A percentile compares a stretch with the other conserved stretches of the same genome.
Evolutionary conservation across 2,329 filamentous ascomycete species (phyloP).

Genomic region (Cytospora chrysosperma): DNA sequence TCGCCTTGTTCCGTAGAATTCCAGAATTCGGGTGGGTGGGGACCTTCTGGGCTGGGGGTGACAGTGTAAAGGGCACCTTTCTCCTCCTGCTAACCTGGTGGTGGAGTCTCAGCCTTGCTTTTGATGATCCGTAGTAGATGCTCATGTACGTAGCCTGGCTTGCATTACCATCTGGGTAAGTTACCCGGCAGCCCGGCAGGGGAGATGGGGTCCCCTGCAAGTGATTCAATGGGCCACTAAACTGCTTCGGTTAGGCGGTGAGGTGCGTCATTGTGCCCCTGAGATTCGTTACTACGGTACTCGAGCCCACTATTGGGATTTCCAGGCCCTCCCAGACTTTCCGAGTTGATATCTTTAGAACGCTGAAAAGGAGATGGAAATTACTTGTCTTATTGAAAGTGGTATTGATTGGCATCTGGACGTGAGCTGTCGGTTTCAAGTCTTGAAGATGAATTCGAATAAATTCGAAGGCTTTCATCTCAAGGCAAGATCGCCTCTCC

Average conservation of each 20-base stretch:
- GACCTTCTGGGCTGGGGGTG: not conserved
- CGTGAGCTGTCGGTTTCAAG: not conserved
- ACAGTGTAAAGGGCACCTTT: not conserved
- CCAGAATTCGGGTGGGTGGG: not conserved
- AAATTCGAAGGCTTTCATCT: not conserved
- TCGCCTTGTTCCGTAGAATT: not conserved
- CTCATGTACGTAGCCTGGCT: not conserved
- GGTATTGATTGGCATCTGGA: not conserved
- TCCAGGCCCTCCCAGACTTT: not conserved
- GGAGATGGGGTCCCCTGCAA: not conserved
- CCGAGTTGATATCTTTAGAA: slow-evolving; percentile 18
- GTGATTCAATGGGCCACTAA: slow-evolving; percentile 1
- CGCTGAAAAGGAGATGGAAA: slow-evolving; percentile 16
- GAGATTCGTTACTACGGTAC: not conserved
- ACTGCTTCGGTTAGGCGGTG: slow-evolving; percentile 14
- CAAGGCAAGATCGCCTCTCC: not conserved
- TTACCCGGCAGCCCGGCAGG: not conserved
- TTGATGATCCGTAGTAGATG: not conserved
- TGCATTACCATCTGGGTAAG: not conserved
- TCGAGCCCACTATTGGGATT: slow-evolving; percentile 9
- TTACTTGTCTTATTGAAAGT: not conserved
- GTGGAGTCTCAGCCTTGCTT: not conserved
- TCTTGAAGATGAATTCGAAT: not conserved
- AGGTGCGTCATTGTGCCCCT: not conserved
- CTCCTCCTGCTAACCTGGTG: not conserved